Evolutionary conservation across 2,329 filamentous ascomycete genomes (phyloP).

Genomic region (Boeremia exigua): DNA sequence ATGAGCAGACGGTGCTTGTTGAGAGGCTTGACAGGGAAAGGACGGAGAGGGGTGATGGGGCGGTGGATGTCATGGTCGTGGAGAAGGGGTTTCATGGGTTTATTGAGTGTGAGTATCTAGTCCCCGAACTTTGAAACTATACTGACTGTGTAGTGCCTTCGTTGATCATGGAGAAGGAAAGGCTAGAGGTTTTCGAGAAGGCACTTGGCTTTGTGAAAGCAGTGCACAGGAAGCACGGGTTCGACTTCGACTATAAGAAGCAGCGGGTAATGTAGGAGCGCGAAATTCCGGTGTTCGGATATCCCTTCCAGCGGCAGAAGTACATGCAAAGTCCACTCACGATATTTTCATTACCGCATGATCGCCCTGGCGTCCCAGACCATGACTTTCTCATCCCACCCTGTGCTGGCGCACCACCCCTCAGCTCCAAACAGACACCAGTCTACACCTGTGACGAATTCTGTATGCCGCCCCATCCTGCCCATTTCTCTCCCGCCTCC

Average conservation of each 20-base stretch:
- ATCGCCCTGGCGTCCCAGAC: conserved; percentile 85
- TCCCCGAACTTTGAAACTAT: neutral
- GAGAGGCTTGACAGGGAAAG: no score
- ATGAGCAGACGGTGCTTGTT: no score
- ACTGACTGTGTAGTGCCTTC: neutral
- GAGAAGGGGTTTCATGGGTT: no score
- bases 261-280: neutral
- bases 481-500: conserved; percentile 75
- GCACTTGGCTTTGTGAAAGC: neutral
- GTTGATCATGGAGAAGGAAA: neutral
- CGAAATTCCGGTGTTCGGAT: no score
- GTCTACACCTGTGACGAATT: conserved; percentile 95
- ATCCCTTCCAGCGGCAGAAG: no score
- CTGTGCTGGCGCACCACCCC: conserved; percentile 92
- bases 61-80: no score
- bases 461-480: conserved; percentile 89
- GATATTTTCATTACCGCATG: conserved; percentile 52
- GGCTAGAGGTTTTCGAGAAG: neutral
- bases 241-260: neutral
- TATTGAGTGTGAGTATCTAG: no score
- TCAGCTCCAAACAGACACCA: conserved; percentile 97
- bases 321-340: no score
- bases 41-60: no score
- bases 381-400: conserved; percentile 90
- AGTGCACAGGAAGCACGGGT: neutral